Percentiles rank a stretch among this genome's conserved stretches.
Conservation (phyloP, 208 protist genomes). For the Jaenimonas drosophilae region DNA sequence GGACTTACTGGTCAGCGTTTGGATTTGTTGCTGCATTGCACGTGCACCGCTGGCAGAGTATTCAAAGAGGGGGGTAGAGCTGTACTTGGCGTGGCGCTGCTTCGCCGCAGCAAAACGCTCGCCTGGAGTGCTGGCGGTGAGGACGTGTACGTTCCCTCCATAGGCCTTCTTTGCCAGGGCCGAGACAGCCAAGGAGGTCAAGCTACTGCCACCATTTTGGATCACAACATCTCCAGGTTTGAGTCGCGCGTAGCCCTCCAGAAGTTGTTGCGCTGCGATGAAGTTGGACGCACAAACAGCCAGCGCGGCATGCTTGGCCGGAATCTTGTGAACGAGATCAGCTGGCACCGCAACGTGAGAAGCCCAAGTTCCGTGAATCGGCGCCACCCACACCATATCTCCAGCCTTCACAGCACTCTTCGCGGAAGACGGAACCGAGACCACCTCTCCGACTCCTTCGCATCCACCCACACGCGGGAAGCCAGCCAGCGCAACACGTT, state of each 20-base stretch:
- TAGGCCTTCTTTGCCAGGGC: slow-evolving; percentile 29
- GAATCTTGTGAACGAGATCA: slow-evolving; percentile 39
- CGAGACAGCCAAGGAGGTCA: slow-evolving; percentile 56
- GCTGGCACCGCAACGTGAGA: slow-evolving; percentile 28
- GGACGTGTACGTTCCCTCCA: slow-evolving; percentile 35
- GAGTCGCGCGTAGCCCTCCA: slow-evolving; percentile 42
- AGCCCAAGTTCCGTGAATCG: slow-evolving; percentile 61
- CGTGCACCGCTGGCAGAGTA: slow-evolving; percentile 50
- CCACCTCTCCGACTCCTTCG: slow-evolving; percentile 58
- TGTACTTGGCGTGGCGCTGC: slow-evolving; percentile 37
- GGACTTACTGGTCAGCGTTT: too few species aligned
- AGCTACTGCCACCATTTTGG: slow-evolving; percentile 71
- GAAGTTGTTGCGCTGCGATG: slow-evolving; percentile 49
- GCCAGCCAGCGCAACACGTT: slow-evolving; percentile 14
- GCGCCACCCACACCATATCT: slow-evolving; percentile 66
- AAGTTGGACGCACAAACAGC: slow-evolving; percentile 63
- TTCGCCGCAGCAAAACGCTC: slow-evolving; percentile 49
- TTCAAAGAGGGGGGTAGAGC: slow-evolving; percentile 43
- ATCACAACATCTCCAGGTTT: slow-evolving; percentile 43
- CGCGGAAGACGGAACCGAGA: slow-evolving; percentile 6
- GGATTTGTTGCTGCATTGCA: slow-evolving; percentile 32
- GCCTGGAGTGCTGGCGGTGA: slow-evolving; percentile 52
- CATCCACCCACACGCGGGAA: slow-evolving; percentile 53
- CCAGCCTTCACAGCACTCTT: slow-evolving; percentile 40
- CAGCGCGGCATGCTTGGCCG: slow-evolving; percentile 26